Evolutionary conservation across 1,284 basidiomycete genomes (phyloP), one percentile per base, ranked within the genome.

Genomic region (Leccinum griseonigrum): DNA sequence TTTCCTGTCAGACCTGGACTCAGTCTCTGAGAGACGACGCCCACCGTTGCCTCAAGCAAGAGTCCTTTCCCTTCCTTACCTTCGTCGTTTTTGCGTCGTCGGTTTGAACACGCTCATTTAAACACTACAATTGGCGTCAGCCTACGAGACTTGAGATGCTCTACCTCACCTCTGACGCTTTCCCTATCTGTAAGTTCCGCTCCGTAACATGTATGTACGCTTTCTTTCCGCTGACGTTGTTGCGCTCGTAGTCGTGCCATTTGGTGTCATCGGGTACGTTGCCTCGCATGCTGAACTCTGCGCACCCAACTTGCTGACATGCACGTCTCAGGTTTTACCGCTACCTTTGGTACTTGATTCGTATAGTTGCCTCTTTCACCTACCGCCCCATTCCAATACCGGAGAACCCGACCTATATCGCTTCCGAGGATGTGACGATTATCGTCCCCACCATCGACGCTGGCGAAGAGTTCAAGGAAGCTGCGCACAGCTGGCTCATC

Each of bases 381-480:
- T 53, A 53, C 28, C 52, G 52, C n/a, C 52, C 52, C n/a, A 31
- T 53, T 1, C 52, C 52, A 10, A 29, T 53, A 18, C 52, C 52
- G 13, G 52, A 32, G 28, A 32, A 53, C 29, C 29, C 52, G 11
- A 53, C 52, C 6, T 97, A 95, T 76, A 78, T 90, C 68, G 91
- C 94, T 56, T 82, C 85, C 5, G 94, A 96, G 2, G 52, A 53
- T 32, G 52, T 53, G 75, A 96, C 94, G 31, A 95, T 95, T 73
- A 94, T 97, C 65, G 94, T 96, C 3, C 94, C 94, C 43, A 96
- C 94, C 65, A 96, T 97, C 72, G 94, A 97, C 73, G 94, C 94
- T 13, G 94, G 94, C 56, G 92, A 95, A 73, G 93, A 95, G 28
- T 53, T 53, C 16, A 92, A 92, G 79, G 91, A 95, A 76, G 94